Percentiles rank a stretch among this genome's conserved stretches.
phyloP scores from a whole-genome alignment of 1,284 basidiomycete genomes.

The Naganishia sp. region DNA sequence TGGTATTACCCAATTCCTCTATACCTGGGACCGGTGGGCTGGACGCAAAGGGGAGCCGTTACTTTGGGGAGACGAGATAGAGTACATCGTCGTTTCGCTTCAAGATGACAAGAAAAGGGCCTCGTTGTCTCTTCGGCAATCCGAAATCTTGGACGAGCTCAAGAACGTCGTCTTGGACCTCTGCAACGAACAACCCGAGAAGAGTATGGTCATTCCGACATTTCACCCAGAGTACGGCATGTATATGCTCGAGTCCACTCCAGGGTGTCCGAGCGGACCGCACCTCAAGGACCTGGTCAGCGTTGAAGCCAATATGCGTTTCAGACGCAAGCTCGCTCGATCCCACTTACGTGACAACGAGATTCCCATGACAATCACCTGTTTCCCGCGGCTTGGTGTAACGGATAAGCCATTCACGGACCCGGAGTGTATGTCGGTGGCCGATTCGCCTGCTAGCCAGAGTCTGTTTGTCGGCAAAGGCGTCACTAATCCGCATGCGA shows the following conservation, averaged over 20 bases:
- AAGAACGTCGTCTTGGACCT: conserved; percentile 69
- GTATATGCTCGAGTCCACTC: conserved; percentile 98
- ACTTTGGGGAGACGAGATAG: conserved; percentile 99
- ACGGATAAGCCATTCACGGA: conserved; percentile 84
- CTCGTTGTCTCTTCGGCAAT: conserved; percentile 84
- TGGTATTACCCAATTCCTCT: conserved; percentile 92
- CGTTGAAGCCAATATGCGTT: conserved; percentile 93
- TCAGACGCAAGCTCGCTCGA: conserved; percentile 82
- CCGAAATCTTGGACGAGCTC: conserved; percentile 86
- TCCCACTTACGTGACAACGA: conserved; percentile 82
- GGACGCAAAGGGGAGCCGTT: conserved; percentile 80
- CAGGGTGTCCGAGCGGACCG: conserved; percentile 89
- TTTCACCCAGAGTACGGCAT: conserved; percentile 98
- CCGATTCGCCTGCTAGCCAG: conserved; percentile 70
- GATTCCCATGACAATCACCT: conserved; percentile 88
- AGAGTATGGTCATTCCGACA: conserved; percentile 65
- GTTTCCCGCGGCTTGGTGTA: conserved; percentile 89
- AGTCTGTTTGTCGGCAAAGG: conserved; percentile 94
- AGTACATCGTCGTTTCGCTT: conserved; percentile 92
- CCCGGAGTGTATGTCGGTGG: conserved; percentile 76
- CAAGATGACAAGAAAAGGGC: conserved; percentile 77
- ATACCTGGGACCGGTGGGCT: conserved; percentile 82
- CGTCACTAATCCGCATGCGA: conserved; percentile 93
- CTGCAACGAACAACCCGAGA: conserved; percentile 61
- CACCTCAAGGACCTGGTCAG: conserved; percentile 78